A percentile compares a stretch with the other conserved stretches of the same genome.
Evolutionary conservation across 2,329 filamentous ascomycete genomes (phyloP).

Genomic region (Calonectria hawksworthii): DNA sequence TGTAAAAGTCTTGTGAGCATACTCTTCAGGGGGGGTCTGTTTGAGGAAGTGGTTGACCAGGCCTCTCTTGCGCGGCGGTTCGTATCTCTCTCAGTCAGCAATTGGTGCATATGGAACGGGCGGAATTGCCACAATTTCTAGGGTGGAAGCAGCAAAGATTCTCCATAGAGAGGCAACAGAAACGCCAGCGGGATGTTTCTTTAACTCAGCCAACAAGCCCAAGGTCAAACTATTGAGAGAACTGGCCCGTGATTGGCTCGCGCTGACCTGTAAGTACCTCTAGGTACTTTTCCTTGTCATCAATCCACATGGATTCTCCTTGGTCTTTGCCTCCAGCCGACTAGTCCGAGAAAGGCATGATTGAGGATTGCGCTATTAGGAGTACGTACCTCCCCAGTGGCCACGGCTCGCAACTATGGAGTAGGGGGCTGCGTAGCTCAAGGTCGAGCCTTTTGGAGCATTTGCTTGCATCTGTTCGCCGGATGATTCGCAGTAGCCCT

Average conservation of each 20-base stretch:
- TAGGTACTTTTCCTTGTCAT: conserved; percentile 41
- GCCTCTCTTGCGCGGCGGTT: not conserved
- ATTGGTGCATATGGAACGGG: not conserved
- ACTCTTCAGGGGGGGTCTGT: not conserved
- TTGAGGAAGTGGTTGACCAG: not conserved
- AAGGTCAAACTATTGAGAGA: not conserved
- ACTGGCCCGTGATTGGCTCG: conserved; percentile 3
- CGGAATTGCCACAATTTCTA: not conserved
- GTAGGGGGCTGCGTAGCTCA: conserved; percentile 17
- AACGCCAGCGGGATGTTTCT: conserved; percentile 2
- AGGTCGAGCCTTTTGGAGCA: conserved; percentile 16
- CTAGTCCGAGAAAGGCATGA: conserved; percentile 43
- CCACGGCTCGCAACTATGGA: conserved; percentile 11
- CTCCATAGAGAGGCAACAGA: conserved; percentile 10
- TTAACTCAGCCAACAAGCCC: conserved; percentile 9
- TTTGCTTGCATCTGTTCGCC: conserved; percentile 26
- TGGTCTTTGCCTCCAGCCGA: conserved; percentile 25
- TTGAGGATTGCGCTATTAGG: conserved; percentile 38
- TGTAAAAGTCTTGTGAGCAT: not conserved
- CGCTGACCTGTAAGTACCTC: conserved; percentile 28
- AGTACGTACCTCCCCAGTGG: conserved; percentile 4
- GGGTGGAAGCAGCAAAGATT: not conserved
- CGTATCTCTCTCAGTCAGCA: not conserved
- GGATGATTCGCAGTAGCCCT: conserved; percentile 31
- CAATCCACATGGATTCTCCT: conserved; percentile 30